Conservation (phyloP, 345 rosid species). For the Lepidium aucheri region DNA sequence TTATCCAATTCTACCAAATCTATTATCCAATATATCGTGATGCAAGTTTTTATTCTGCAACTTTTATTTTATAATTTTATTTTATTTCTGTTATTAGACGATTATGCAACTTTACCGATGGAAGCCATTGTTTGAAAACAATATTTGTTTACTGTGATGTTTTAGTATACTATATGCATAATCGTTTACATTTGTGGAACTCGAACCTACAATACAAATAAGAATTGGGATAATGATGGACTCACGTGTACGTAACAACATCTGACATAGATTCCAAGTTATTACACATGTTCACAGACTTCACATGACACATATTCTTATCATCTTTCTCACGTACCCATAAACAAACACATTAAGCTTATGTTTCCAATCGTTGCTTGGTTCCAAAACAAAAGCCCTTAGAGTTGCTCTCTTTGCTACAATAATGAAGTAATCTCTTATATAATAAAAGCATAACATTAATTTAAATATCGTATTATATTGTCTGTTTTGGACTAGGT, state of each 20-base stretch:
- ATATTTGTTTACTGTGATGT: too few species aligned
- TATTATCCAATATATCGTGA: too few species aligned
- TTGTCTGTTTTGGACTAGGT: too few species aligned
- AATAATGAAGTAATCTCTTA: neutral
- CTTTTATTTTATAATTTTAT: too few species aligned
- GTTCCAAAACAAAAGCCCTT: neutral
- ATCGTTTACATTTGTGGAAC: neutral
- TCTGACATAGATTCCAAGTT: constrained; percentile 11
- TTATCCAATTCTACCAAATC: too few species aligned
- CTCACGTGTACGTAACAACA: constrained; percentile 21
- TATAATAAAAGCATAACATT: too few species aligned
- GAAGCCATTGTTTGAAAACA: too few species aligned
- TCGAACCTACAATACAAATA: neutral
- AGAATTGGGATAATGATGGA: neutral
- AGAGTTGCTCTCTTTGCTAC: neutral
- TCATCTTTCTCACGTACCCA: neutral
- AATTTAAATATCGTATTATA: too few species aligned
- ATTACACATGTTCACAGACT: neutral
- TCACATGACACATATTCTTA: neutral
- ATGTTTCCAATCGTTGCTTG: neutral
- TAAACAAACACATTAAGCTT: neutral
- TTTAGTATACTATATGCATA: too few species aligned
- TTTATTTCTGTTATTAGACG: too few species aligned
- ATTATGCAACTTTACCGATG: too few species aligned
- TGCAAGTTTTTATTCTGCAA: too few species aligned